phyloP scores from a whole-genome alignment of 139 green algal genomes.

The Closterium sp. region DNA sequence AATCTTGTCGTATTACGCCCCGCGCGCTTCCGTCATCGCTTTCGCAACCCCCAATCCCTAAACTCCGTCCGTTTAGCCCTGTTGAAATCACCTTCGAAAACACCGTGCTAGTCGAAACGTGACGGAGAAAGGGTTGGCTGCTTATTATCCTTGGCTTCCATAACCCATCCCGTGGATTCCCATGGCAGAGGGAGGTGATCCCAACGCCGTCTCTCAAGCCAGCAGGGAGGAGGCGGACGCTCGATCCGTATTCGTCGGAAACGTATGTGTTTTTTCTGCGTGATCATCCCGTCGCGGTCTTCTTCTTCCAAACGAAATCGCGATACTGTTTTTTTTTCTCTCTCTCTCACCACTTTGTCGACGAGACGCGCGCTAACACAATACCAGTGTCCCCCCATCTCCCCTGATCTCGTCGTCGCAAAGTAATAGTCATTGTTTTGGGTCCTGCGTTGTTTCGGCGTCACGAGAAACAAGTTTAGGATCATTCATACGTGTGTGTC shows the following conservation, averaged over 20 bases:
- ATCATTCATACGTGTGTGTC: too few species aligned
- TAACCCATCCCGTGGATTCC: neutral
- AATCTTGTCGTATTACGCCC: neutral
- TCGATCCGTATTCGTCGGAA: constrained; percentile 88
- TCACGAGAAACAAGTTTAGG: too few species aligned
- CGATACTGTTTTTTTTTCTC: neutral
- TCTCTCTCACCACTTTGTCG: too few species aligned
- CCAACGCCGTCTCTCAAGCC: constrained; percentile 26
- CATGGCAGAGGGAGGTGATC: constrained; percentile 6
- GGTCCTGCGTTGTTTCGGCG: too few species aligned
- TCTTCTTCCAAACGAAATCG: neutral
- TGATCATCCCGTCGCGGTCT: neutral
- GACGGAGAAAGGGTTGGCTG: too few species aligned
- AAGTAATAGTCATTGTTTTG: too few species aligned
- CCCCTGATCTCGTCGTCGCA: too few species aligned
- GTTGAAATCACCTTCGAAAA: too few species aligned
- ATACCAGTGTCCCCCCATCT: too few species aligned
- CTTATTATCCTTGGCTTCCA: neutral
- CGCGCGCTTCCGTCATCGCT: neutral
- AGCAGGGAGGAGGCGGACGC: constrained; percentile 79
- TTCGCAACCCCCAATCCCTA: neutral
- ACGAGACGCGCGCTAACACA: too few species aligned
- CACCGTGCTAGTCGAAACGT: too few species aligned
- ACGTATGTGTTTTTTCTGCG: constrained; percentile 57
- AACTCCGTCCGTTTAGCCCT: too few species aligned